phyloP scores from a whole-genome alignment of 2,329 filamentous ascomycete genomes.

The Bipolaris bicolor region DNA sequence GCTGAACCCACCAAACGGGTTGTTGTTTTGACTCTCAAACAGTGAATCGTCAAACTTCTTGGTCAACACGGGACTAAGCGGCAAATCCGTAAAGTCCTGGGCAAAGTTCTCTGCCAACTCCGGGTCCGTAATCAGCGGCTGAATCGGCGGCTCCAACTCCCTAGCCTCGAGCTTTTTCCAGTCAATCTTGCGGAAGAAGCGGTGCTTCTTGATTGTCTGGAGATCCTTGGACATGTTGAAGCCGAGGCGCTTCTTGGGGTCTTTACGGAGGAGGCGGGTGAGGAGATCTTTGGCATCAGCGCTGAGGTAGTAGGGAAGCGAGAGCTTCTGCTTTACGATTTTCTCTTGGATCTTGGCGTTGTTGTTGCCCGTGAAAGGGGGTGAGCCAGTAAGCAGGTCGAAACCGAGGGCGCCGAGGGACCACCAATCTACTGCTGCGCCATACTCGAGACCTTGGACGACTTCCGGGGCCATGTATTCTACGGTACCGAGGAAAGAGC shows the following conservation, averaged over 20 bases:
- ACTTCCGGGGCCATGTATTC: conserved; percentile 99
- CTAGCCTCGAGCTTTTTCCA: conserved; percentile 86
- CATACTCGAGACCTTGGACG: conserved; percentile 84
- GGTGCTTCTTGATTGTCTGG: conserved; percentile 82
- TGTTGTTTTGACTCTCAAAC: conserved; percentile 48
- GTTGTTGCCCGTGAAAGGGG: conserved; percentile 89
- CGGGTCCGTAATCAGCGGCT: conserved; percentile 92
- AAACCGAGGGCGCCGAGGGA: conserved; percentile 91
- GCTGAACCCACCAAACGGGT: conserved; percentile 62
- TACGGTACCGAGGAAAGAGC: conserved; percentile 90
- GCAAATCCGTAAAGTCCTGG: conserved; percentile 85
- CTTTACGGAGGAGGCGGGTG: conserved; percentile 86
- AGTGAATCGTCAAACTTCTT: conserved; percentile 38
- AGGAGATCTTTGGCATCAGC: conserved; percentile 94
- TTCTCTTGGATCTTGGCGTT: conserved; percentile 95
- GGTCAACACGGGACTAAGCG: conserved; percentile 71
- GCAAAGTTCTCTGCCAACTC: conserved; percentile 97
- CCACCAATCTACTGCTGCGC: conserved; percentile 98
- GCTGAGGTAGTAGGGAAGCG: conserved; percentile 86
- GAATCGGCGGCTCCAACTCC: conserved; percentile 86
- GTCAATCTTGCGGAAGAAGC: conserved; percentile 96
- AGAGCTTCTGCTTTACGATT: conserved; percentile 90
- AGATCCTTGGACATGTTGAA: conserved; percentile 89
- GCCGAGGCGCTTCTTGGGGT: conserved; percentile 87
- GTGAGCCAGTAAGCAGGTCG: conserved; percentile 89